A percentile compares a stretch with the other conserved stretches of the same genome.
phyloP scores from a whole-genome alignment of 2,329 filamentous ascomycete species.

The Botryosphaeria dothidea region DNA sequence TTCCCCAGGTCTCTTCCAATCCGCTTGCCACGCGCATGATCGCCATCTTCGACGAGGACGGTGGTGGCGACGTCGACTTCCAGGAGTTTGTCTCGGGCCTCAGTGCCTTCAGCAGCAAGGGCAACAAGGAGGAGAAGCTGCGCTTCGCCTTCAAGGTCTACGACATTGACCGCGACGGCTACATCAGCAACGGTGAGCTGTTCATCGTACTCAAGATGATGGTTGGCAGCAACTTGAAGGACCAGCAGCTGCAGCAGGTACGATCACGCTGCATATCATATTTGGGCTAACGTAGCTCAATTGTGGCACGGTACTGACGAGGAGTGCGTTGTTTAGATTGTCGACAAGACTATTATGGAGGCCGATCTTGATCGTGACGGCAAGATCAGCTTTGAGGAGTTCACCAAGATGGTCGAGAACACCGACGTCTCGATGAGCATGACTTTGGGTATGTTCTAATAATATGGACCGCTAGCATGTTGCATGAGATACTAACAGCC shows the following conservation, averaged over 20 bases:
- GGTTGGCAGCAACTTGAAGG: slow-evolving; percentile 98
- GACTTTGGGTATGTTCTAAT: slow-evolving; percentile 59
- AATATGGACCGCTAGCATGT: too few relatives aligned
- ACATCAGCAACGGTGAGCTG: slow-evolving; percentile 97
- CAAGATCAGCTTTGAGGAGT: slow-evolving; percentile 99
- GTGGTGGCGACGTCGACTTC: slow-evolving; percentile 96
- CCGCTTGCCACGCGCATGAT: slow-evolving; percentile 98
- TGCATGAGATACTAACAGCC: neutral
- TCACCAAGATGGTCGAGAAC: slow-evolving; percentile 97
- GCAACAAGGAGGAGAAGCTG: slow-evolving; percentile 98
- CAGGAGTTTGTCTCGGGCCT: slow-evolving; percentile 97
- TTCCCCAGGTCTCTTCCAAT: slow-evolving; percentile 97
- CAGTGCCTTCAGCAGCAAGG: slow-evolving; percentile 94
- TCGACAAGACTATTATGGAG: slow-evolving; percentile 99
- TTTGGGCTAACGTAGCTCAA: slow-evolving; percentile 23
- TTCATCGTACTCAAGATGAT: slow-evolving; percentile 99
- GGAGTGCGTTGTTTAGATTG: slow-evolving; percentile 61
- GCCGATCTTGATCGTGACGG: slow-evolving; percentile 94
- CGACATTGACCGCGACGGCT: slow-evolving; percentile 97
- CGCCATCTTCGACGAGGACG: slow-evolving; percentile 98
- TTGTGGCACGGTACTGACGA: slow-evolving; percentile 28
- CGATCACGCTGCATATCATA: neutral
- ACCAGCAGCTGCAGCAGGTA: slow-evolving; percentile 91
- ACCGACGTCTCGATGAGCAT: slow-evolving; percentile 73
- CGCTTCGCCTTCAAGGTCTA: slow-evolving; percentile 99